These are phyloP conservation scores for Gossypium arboreum DNA, from an alignment of 345 rosid genomes.

Conservation along the genomic window DNA sequence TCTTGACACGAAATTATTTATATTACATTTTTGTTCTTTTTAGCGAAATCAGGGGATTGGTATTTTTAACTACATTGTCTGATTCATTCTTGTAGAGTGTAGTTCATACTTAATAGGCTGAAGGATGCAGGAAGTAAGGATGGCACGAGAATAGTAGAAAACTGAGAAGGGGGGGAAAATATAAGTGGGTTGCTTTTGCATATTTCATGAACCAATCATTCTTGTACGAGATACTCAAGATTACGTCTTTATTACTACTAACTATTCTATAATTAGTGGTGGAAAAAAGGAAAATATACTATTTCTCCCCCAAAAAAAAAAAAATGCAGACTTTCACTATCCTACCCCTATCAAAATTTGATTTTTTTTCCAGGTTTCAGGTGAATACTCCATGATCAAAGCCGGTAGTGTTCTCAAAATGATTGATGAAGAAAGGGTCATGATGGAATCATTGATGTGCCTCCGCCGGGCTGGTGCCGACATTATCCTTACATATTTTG, in stretches of 20 bases:
- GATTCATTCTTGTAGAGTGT: not conserved
- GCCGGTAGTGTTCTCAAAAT: conserved; percentile 80
- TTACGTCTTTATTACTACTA: not conserved
- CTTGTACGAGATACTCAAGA: not conserved
- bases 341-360: not conserved
- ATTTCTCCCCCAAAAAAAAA: too few species aligned
- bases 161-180: too few species aligned
- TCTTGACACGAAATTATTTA: not conserved
- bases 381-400: conserved; percentile 95
- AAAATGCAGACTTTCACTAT: not conserved
- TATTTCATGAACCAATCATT: not conserved
- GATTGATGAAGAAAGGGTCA: conserved; percentile 88
- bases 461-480: conserved; percentile 89
- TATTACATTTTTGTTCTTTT: not conserved
- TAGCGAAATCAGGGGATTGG: not conserved
- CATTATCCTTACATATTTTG: conserved; percentile 79
- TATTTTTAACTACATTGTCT: not conserved
- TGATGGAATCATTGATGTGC: conserved; percentile 91
- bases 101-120: not conserved
- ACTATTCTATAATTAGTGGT: not conserved
- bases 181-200: too few species aligned
- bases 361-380: conserved; percentile 49
- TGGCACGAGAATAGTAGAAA: not conserved
- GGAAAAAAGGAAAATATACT: too few species aligned
- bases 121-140: not conserved